Conservation (phyloP, 2,329 filamentous ascomycete species). For the Podosphaera leucotricha region DNA sequence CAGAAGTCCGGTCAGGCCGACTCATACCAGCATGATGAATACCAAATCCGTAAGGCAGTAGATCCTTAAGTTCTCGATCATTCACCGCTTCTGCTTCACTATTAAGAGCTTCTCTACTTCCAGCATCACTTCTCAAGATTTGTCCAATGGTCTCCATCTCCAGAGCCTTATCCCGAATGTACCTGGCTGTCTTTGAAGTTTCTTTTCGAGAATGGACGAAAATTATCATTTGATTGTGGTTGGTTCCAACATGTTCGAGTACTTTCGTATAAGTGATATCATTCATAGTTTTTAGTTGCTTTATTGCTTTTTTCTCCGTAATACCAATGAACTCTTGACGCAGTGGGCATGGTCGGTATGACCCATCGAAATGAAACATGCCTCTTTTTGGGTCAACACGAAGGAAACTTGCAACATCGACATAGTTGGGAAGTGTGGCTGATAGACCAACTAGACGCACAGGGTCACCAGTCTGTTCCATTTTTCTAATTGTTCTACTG, state of each 20-base stretch:
- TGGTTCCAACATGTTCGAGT: constrained; percentile 78
- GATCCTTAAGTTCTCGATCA: constrained; percentile 75
- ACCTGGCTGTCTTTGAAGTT: constrained; percentile 89
- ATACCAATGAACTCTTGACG: constrained; percentile 95
- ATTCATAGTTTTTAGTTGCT: constrained; percentile 98
- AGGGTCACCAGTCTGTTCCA: constrained; percentile 80
- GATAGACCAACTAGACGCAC: constrained; percentile 82
- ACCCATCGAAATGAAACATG: constrained; percentile 89
- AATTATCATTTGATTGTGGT: constrained; percentile 94
- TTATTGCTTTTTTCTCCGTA: constrained; percentile 95
- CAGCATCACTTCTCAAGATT: constrained; percentile 79
- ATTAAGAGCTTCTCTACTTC: constrained; percentile 66
- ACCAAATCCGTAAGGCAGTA: constrained; percentile 88
- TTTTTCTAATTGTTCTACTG: constrained; percentile 73
- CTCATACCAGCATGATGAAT: constrained; percentile 98
- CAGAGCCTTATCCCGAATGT: constrained; percentile 90
- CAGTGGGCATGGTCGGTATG: constrained; percentile 77
- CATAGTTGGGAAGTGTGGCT: constrained; percentile 88
- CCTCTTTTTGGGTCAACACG: constrained; percentile 69
- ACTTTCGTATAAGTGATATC: constrained; percentile 97
- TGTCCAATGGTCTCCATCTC: constrained; percentile 93
- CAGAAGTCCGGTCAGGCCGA: constrained; percentile 77
- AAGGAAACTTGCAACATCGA: constrained; percentile 85
- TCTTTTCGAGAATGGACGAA: constrained; percentile 98
- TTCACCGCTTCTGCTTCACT: constrained; percentile 65